Evolutionary conservation across 2,329 filamentous ascomycete species (phyloP), one percentile per base, ranked within the genome.

Genomic region (Fusarium brachygibbosum): DNA sequence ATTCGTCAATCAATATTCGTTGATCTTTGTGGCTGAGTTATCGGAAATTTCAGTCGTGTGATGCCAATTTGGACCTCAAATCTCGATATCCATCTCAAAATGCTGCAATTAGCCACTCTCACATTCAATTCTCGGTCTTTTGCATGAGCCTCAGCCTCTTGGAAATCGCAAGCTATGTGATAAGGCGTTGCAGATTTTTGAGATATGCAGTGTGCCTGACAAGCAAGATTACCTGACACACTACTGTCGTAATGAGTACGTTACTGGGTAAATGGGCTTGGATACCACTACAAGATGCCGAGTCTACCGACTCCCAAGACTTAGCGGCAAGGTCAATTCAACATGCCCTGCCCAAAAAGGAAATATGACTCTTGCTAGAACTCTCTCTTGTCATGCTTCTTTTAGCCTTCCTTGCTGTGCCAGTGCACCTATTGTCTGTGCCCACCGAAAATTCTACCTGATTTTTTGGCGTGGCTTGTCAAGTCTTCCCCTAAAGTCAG

Each of bases 221-320:
- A 54, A 65, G 52, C 59, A 66, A 61, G 65, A 66, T 50, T 56
- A 41, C 44, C 68, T 72, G 60, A 71, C 70, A 60, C 58, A 48
- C 57, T 53, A 38, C 50, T 55, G 58, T 69, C 66, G 61, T 69
- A 67, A 67, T 69, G 44, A 52, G 37, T 45, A 53, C 35, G 53
- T 60, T 66, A 45, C 34, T 32, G 44, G 49, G 48, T 48, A 58
- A 46, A 35, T 51, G 31, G 48, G 50, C 32, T 53, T 50, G 29
- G 32, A 28, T 57, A 45, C 42, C 54, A 51, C 52, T 29, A 34
- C 34, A 29, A 48, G 49, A 66, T 70, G 70, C 61, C 72, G 72
- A 63, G 63, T 68, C 69, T 66, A 58, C 70, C 72, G 70, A 64
- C 40, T 38, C 16, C 53, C 62, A 60, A 61, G 42, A 53, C 52